Conservation (phyloP, 2,329 filamentous ascomycete genomes). For the Monilinia polystroma region DNA sequence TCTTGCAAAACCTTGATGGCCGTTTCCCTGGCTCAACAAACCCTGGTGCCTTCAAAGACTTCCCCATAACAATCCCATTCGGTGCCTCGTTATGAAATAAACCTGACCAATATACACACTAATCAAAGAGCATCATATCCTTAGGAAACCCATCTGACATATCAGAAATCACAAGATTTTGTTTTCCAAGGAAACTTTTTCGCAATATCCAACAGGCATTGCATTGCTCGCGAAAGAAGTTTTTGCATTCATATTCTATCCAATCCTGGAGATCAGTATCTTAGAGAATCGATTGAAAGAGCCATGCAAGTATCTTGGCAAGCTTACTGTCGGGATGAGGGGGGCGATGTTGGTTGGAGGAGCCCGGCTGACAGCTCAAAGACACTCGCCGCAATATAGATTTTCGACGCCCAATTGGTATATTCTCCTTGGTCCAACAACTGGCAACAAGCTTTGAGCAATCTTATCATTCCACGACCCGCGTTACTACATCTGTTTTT, state of each 20-base stretch:
- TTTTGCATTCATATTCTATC: not conserved
- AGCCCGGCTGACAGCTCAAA: too few relatives aligned
- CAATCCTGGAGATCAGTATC: not conserved
- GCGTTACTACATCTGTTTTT: constrained; percentile 1
- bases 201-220: not conserved
- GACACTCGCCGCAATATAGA: not conserved
- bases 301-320: not conserved
- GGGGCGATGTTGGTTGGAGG: not conserved
- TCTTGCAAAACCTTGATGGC: not conserved
- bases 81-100: constrained; percentile 2
- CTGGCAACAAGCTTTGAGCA: not conserved
- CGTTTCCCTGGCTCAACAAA: not conserved
- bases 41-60: not conserved
- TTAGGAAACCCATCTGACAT: constrained; percentile 1
- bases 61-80: constrained; percentile 2
- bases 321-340: not conserved
- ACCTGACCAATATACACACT: not conserved
- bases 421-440: not conserved
- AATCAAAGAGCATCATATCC: not conserved
- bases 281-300: not conserved
- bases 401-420: not conserved
- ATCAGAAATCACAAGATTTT: not conserved
- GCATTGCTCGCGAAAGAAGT: not conserved
- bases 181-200: not conserved
- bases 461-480: not conserved